Percentiles rank a stretch among this genome's conserved stretches.
Evolutionary conservation across 345 rosid genomes (phyloP).

Genomic region (Chamaenerion angustifolium): DNA sequence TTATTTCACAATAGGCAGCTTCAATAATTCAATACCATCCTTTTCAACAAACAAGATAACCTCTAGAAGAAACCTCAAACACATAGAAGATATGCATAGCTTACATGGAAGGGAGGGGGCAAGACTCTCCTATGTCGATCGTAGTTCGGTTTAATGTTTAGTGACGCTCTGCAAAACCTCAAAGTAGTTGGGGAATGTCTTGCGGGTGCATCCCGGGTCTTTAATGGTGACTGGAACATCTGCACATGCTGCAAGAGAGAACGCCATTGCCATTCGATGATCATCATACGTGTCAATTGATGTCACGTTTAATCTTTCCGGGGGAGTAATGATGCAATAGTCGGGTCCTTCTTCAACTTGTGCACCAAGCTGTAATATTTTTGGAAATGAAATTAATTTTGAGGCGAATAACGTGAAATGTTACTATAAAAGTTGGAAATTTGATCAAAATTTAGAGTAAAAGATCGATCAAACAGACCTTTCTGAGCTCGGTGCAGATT

Average conservation of each 20-base stretch:
- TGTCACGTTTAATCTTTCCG: constrained; percentile 53
- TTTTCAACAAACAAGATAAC: too few relatives aligned
- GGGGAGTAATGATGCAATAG: constrained; percentile 90
- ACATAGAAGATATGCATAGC: neutral
- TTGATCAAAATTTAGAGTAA: neutral
- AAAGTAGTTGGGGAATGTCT: constrained; percentile 93
- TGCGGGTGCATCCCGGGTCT: constrained; percentile 85
- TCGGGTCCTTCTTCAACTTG: constrained; percentile 95
- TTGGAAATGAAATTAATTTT: neutral
- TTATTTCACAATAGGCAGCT: too few relatives aligned
- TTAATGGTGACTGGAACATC: constrained; percentile 85
- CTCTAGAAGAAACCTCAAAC: too few relatives aligned
- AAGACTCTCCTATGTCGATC: too few relatives aligned
- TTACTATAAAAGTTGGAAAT: neutral
- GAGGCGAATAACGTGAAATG: too few relatives aligned
- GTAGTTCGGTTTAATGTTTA: constrained; percentile 24
- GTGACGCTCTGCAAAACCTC: constrained; percentile 70
- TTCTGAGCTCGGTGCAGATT: constrained; percentile 84
- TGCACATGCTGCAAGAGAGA: constrained; percentile 93
- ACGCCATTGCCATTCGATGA: constrained; percentile 99
- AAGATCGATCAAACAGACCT: constrained; percentile 23
- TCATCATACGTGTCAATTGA: constrained; percentile 92
- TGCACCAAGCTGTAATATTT: constrained; percentile 64
- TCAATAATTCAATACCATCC: too few relatives aligned
- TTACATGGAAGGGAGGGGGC: neutral